phyloP scores from a whole-genome alignment of 1,284 basidiomycete species.

The Cerioporus squamosus region DNA sequence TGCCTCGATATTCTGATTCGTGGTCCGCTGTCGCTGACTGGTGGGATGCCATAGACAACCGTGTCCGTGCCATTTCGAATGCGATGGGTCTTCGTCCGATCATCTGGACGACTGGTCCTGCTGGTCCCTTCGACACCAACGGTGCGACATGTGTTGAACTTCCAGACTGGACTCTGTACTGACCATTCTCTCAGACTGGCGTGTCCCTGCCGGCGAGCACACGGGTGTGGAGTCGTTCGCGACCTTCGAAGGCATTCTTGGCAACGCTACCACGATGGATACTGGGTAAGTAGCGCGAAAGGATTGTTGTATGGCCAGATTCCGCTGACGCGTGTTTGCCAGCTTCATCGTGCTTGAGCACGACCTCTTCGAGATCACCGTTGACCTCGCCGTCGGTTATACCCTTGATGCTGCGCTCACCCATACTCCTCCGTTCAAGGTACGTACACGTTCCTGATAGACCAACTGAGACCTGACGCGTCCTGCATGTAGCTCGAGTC shows the following conservation, averaged over 20 bases:
- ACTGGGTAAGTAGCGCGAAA: conserved; percentile 48
- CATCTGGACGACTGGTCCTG: conserved; percentile 74
- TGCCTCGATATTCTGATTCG: background rate
- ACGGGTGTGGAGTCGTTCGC: conserved; percentile 58
- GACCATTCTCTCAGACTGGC: conserved; percentile 67
- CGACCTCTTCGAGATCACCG: conserved; percentile 84
- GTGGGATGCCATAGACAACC: conserved; percentile 70
- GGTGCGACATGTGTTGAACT: conserved; percentile 42
- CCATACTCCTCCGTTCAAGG: conserved; percentile 64
- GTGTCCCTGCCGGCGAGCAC: conserved; percentile 73
- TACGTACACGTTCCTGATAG: conserved; percentile 27
- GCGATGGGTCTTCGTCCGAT: conserved; percentile 85
- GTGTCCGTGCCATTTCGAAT: conserved; percentile 83
- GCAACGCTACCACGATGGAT: conserved; percentile 58
- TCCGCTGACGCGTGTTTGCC: conserved; percentile 25
- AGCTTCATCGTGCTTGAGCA: conserved; percentile 92
- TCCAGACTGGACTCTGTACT: background rate
- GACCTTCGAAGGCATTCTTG: conserved; percentile 66
- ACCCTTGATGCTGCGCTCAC: conserved; percentile 73
- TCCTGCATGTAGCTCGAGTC: conserved; percentile 52
- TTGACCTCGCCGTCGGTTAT: conserved; percentile 89
- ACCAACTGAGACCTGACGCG: background rate
- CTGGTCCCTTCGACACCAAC: conserved; percentile 80
- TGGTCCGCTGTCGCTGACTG: background rate
- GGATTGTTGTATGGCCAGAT: background rate